Conservation (phyloP, 345 rosid genomes). For the Trapa incisa region DNA sequence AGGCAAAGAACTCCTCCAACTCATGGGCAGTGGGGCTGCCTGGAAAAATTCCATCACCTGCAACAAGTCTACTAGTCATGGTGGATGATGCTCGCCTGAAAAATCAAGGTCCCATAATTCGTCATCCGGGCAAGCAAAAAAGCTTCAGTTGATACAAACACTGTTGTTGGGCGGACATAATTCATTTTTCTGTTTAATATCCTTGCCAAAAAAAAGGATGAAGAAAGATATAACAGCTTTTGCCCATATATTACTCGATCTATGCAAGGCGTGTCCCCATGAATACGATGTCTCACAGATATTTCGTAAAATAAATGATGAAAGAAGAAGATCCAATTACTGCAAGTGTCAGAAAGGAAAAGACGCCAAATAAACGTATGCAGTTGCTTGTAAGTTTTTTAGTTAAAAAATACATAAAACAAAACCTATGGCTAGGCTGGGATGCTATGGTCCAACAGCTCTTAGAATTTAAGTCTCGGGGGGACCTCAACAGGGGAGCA, state of each 20-base stretch:
- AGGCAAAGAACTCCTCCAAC: slow-evolving; percentile 65
- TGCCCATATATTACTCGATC: not conserved
- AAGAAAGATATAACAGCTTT: too few species aligned
- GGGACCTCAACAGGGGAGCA: too few species aligned
- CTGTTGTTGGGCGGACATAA: not conserved
- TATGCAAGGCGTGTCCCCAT: not conserved
- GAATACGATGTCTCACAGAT: slow-evolving; percentile 5
- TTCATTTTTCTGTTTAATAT: not conserved
- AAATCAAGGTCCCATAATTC: too few species aligned
- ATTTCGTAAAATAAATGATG: not conserved
- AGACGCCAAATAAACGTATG: not conserved
- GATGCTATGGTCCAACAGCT: too few species aligned
- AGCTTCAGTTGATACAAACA: not conserved
- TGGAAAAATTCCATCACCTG: slow-evolving; percentile 12
- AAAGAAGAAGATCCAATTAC: not conserved
- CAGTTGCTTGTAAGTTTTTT: not conserved
- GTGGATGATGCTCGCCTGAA: not conserved
- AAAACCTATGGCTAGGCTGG: too few species aligned
- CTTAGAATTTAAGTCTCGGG: too few species aligned
- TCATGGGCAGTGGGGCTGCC: slow-evolving; percentile 36
- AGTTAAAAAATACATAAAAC: too few species aligned
- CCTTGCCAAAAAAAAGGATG: not conserved
- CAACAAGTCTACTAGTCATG: not conserved
- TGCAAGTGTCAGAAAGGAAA: not conserved
- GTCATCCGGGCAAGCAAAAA: too few species aligned